These are phyloP conservation scores for Phytophthora quininea DNA, from an alignment of 352 stramenopile species.

Conservation along the genomic window DNA sequence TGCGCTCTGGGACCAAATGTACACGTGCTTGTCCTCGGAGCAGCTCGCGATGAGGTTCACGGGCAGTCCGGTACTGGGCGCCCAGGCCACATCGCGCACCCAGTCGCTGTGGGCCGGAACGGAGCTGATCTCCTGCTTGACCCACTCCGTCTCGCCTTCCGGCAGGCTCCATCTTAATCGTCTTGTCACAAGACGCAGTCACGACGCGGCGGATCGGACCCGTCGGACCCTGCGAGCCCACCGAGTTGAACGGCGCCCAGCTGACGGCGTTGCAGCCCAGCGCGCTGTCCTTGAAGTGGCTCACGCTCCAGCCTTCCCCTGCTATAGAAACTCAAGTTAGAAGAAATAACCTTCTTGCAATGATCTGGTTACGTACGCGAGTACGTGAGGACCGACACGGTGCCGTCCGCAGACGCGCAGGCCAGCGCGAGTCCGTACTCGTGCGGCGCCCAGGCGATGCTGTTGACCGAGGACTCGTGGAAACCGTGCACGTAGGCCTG, in stretches of 20 bases:
- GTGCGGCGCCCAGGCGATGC: slow-evolving; percentile 96
- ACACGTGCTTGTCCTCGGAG: slow-evolving; percentile 91
- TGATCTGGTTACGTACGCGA: slow-evolving; percentile 45
- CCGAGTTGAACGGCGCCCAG: slow-evolving; percentile 93
- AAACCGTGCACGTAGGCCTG: slow-evolving; percentile 92
- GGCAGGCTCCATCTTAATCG: slow-evolving; percentile 94
- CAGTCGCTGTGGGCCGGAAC: slow-evolving; percentile 93
- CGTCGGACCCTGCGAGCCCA: slow-evolving; percentile 51
- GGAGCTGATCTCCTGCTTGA: slow-evolving; percentile 77
- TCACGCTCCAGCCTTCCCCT: slow-evolving; percentile 90
- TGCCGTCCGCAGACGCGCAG: slow-evolving; percentile 95
- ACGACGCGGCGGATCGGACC: slow-evolving; percentile 85
- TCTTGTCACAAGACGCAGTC: slow-evolving; percentile 98
- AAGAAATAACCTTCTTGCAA: not conserved
- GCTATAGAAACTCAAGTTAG: slow-evolving; percentile 2
- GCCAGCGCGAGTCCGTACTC: slow-evolving; percentile 96
- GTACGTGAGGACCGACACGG: slow-evolving; percentile 91
- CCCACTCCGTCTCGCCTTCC: slow-evolving; percentile 80
- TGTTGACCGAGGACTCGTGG: slow-evolving; percentile 94
- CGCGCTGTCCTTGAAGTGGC: slow-evolving; percentile 94
- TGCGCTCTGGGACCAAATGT: slow-evolving; percentile 95
- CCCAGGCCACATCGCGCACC: slow-evolving; percentile 98
- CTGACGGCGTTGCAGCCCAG: slow-evolving; percentile 97
- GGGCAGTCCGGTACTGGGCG: slow-evolving; percentile 92
- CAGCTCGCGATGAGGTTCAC: slow-evolving; percentile 94